phyloP scores from a whole-genome alignment of 2,329 filamentous ascomycete genomes.

The Botrytis hyacinthi region DNA sequence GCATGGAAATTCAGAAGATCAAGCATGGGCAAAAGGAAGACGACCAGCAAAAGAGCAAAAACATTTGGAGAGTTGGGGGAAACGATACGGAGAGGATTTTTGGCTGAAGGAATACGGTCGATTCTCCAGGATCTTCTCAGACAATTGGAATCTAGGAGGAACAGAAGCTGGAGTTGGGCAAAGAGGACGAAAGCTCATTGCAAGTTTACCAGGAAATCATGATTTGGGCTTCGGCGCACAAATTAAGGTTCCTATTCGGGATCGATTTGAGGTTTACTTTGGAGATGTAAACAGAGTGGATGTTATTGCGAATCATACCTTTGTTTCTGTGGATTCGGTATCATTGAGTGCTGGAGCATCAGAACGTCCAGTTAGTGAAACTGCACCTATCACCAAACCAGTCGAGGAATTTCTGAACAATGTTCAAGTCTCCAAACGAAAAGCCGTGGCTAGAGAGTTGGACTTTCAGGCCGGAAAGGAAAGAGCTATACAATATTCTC shows the following conservation, averaged over 20 bases:
- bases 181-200: slow-evolving; percentile 73
- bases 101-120: slow-evolving; percentile 86
- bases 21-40: slow-evolving; percentile 54
- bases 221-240: slow-evolving; percentile 88
- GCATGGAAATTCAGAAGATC: slow-evolving; percentile 57
- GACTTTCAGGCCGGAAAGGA: slow-evolving; percentile 59
- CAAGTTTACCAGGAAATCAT: slow-evolving; percentile 89
- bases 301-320: slow-evolving; percentile 89
- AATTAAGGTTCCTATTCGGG: slow-evolving; percentile 74
- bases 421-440: slow-evolving; percentile 63
- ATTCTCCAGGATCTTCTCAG: slow-evolving; percentile 82
- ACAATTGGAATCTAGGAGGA: slow-evolving; percentile 61
- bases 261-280: slow-evolving; percentile 85
- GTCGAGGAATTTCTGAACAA: slow-evolving; percentile 72
- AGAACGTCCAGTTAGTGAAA: slow-evolving; percentile 41
- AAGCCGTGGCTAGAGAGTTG: slow-evolving; percentile 67
- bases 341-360: slow-evolving; percentile 74
- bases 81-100: slow-evolving; percentile 73
- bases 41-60: slow-evolving; percentile 53
- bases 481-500: slow-evolving; percentile 53
- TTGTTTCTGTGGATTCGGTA: slow-evolving; percentile 86
- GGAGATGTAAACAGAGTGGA: slow-evolving; percentile 90
- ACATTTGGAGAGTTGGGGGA: slow-evolving; percentile 64
- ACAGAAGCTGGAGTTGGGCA: slow-evolving; percentile 55
- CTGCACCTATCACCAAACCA: slow-evolving; percentile 69